Evolutionary conservation across 2,329 filamentous ascomycete species (phyloP).

Genomic region (Phaeosphaeriaceae sp.): DNA sequence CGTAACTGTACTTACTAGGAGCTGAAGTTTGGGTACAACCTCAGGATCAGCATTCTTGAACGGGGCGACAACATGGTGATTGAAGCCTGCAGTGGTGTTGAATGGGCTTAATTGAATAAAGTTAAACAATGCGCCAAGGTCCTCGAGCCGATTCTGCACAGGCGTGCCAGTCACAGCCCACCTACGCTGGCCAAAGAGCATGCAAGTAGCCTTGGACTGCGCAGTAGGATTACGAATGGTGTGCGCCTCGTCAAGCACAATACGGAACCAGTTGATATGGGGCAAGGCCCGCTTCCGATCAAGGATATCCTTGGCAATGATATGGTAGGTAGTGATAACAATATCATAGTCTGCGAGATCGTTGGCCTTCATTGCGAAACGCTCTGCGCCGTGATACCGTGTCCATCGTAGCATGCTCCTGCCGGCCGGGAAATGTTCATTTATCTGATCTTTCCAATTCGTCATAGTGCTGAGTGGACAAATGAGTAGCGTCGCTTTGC

Average conservation of each 20-base stretch:
- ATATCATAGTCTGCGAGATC: constrained; percentile 78
- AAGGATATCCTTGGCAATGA: constrained; percentile 76
- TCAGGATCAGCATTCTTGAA: constrained; percentile 87
- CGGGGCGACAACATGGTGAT: constrained; percentile 78
- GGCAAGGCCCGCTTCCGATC: constrained; percentile 70
- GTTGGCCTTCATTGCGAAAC: constrained; percentile 65
- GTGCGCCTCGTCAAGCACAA: constrained; percentile 94
- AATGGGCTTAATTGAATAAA: constrained; percentile 88
- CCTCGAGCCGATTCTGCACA: constrained; percentile 87
- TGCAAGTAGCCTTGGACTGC: constrained; percentile 84
- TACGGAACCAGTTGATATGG: constrained; percentile 87
- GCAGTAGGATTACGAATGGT: constrained; percentile 87
- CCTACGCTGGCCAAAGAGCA: constrained; percentile 77
- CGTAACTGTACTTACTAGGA: constrained; percentile 94
- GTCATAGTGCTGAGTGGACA: constrained; percentile 89
- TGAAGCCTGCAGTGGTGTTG: constrained; percentile 76
- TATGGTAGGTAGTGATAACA: constrained; percentile 92
- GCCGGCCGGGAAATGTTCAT: constrained; percentile 73
- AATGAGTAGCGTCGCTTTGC: constrained; percentile 81
- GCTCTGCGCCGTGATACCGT: constrained; percentile 83
- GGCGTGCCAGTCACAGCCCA: constrained; percentile 99
- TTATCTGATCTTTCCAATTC: constrained; percentile 95
- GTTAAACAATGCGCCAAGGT: constrained; percentile 83
- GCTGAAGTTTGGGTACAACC: constrained; percentile 81
- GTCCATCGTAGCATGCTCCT: constrained; percentile 68